Evolutionary conservation across 2,329 filamentous ascomycete genomes (phyloP), one percentile per base, ranked within the genome.

Genomic region (Didymella sp.): DNA sequence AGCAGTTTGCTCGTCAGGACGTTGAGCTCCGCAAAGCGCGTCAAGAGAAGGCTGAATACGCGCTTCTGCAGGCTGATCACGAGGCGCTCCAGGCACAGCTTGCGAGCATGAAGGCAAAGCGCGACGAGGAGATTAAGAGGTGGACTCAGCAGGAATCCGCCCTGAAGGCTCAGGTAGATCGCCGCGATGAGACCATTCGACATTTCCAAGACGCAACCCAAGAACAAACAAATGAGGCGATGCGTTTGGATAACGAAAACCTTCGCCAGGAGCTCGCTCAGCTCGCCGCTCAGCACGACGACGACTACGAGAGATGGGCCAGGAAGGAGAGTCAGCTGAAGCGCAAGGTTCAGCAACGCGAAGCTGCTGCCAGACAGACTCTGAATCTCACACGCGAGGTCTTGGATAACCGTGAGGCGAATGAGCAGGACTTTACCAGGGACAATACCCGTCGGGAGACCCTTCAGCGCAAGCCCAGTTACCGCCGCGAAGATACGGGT

Each of bases 71-170:
- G 61, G 86, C 84, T 52, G 89, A 94, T 66, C 89, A 94, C 70
- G 84, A 84, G 11, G 78, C 87, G 7, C 79, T 96, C 47, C 85
- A 81, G 59, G 83, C 85, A n/a, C 90, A 95, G 72, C 86, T 96
- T 48, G 85, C 89, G 43, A 88, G 89, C 47, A 80, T 95, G 9
- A 88, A 89, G 67, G 83, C 86, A 44, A 90, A 92, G 56, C 81
- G 95, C 12, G 83, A 89, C 53, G 80, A 84, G 25, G 76, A 78
- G 25, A 51, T 65, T 17, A 68, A 67, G 51, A 71, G 69, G 11
- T 76, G 74, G 73, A 52, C 63, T 30, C 64, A 61, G 13, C 67
- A 69, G 15, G 73, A 77, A 55, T 62, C 70, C 13, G 62, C 72
- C 9, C 43, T 78, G 21, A 71, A 72, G 49, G 62, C 64, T 19